Evolutionary conservation across 495 filamentous ascomycete species (phyloP).

Genomic region (Penicillium coprophilum): DNA sequence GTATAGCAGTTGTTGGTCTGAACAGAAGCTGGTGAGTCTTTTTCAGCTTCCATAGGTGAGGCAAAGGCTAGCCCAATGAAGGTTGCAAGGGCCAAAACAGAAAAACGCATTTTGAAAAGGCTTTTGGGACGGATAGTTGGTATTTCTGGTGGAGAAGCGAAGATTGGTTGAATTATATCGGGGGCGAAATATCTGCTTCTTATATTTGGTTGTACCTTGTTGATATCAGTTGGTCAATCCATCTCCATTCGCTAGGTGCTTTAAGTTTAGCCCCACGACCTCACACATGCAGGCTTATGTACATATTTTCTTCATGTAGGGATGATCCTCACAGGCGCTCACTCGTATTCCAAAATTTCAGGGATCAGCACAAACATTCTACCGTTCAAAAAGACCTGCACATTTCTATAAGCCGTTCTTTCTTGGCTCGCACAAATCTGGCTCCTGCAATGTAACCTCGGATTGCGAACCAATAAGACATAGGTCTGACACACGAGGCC

Average conservation of each 20-base stretch:
- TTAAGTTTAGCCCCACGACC: not conserved
- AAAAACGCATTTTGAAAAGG: conserved; percentile 6
- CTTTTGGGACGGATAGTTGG: not conserved
- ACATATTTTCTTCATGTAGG: not conserved
- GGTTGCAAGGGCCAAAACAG: not conserved
- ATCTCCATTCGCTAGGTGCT: not conserved
- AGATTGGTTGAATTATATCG: not conserved
- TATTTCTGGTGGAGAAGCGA: not conserved
- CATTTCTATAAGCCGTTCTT: not conserved
- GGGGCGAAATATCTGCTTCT: not conserved
- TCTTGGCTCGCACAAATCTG: not conserved
- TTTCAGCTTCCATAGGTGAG: not conserved
- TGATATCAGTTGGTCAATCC: not conserved
- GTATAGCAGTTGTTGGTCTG: conserved; percentile 1
- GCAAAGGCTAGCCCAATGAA: not conserved
- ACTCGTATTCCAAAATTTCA: not conserved
- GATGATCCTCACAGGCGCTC: not conserved
- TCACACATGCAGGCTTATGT: not conserved
- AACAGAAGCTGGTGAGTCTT: not conserved
- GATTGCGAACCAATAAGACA: not conserved
- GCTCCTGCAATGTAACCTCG: not conserved
- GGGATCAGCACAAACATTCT: not conserved
- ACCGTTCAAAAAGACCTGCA: conserved; percentile 1
- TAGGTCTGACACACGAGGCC: too few relatives aligned
- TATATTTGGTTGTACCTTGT: not conserved